Evolutionary conservation across 2,329 filamentous ascomycete genomes (phyloP).

Genomic region (Exophiala calicioides): DNA sequence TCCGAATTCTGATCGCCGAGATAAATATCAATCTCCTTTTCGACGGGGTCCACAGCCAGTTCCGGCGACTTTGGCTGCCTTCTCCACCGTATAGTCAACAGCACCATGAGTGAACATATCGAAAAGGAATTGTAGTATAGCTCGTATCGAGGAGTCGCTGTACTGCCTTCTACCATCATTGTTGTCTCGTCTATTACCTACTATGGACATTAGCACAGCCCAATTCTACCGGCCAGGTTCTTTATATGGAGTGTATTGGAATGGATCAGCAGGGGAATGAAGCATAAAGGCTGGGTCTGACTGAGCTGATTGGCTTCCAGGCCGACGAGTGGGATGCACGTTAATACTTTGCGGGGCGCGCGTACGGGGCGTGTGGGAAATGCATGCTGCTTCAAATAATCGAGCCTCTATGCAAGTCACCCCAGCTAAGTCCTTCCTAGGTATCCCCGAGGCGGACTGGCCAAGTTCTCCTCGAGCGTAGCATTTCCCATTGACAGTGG

Average conservation of each 20-base stretch:
- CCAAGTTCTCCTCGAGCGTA: no score
- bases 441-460: no score
- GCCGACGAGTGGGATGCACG: neutral
- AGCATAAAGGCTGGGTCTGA: no score
- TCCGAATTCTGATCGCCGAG: constrained; percentile 12
- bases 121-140: constrained; percentile 20
- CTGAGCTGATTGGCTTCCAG: neutral
- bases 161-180: neutral
- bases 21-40: constrained; percentile 16
- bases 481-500: no score
- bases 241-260: neutral
- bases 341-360: neutral
- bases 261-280: neutral
- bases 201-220: neutral
- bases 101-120: constrained; percentile 18
- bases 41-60: constrained; percentile 5
- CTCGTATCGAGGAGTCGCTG: neutral
- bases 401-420: no score
- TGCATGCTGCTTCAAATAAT: neutral
- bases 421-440: no score
- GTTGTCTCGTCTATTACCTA: neutral
- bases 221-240: neutral
- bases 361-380: neutral
- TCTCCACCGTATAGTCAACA: constrained; percentile 10
- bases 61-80: constrained; percentile 4